A percentile compares a stretch with the other conserved stretches of the same genome.
Evolutionary conservation across 2,329 filamentous ascomycete species (phyloP).

Genomic region (Neofusicoccum cordaticola): DNA sequence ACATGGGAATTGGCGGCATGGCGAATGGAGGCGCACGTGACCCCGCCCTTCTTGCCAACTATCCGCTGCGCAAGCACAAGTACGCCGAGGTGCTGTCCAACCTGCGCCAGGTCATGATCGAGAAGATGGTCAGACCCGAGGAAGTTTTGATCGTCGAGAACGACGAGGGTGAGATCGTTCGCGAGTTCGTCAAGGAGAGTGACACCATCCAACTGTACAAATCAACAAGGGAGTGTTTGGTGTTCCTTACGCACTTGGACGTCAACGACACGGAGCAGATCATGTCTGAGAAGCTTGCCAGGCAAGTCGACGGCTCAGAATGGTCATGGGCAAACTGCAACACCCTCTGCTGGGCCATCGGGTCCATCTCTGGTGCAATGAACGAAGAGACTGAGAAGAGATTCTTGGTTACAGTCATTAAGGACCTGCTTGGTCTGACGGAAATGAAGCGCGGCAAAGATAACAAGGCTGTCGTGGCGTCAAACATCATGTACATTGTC

Average conservation of each 20-base stretch:
- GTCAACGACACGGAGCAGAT: constrained; percentile 97
- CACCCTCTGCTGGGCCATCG: constrained; percentile 98
- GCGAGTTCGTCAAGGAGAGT: constrained; percentile 98
- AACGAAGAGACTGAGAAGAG: constrained; percentile 99
- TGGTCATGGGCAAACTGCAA: constrained; percentile 99
- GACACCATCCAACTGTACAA: constrained; percentile 99
- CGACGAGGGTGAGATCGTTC: constrained; percentile 97
- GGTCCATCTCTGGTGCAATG: constrained; percentile 97
- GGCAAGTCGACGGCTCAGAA: constrained; percentile 90
- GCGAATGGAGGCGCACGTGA: constrained; percentile 81
- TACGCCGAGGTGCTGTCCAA: constrained; percentile 93
- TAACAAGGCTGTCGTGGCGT: constrained; percentile 98
- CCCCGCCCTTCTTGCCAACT: constrained; percentile 79
- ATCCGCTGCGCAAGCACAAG: constrained; percentile 95
- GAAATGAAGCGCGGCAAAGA: constrained; percentile 99
- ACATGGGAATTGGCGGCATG: constrained; percentile 65
- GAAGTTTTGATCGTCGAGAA: constrained; percentile 99
- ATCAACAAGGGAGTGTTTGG: constrained; percentile 93
- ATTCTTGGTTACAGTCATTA: constrained; percentile 97
- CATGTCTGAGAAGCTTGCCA: constrained; percentile 97
- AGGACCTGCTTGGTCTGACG: constrained; percentile 91
- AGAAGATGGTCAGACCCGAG: constrained; percentile 98
- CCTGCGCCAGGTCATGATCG: constrained; percentile 95
- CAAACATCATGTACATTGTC: constrained; percentile 99
- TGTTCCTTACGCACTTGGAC: constrained; percentile 95